Evolutionary conservation across 139 green algal species (phyloP), one percentile per base, ranked within the genome.

Genomic region (Edaphochlamys debaryana): DNA sequence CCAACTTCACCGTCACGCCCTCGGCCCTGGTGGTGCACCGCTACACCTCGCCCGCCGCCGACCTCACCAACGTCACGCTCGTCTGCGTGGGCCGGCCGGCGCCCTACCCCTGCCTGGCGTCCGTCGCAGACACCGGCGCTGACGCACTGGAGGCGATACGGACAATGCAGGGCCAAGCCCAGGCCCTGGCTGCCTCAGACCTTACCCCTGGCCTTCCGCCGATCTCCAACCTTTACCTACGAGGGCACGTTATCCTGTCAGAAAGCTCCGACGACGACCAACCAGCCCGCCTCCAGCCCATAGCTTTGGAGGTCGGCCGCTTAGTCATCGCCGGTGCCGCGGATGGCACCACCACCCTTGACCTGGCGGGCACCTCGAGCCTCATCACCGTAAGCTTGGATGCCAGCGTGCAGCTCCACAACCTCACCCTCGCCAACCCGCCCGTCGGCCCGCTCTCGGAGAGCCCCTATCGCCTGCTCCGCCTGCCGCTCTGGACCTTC

Each of bases 1-100:
- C 45, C 34, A 78, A 66, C 36, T 78, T 78, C 70, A 78, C 19
- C 23, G n/a, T 78, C 40, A 23, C 38, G 19, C 29, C 32, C 32
- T 11, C 4, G 1, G 48, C 70, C 8, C 45, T 78, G 5, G 50
- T 29, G 2, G 70, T 78, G 13, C 34, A 41, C 70, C 48, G 34
- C 7, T 29, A 67, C 27, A 30, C 48, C 4, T 48, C 70, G 6
- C 48, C 45, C 32, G n/a, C 2, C 15, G 42, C 70, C 34, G 11
- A 45, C 29, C 22, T 78, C 30, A 32, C n/a, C 42, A 66, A 78
- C 42, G 45, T 78, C 30, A 19, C 27, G 7, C 70, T 64, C 11
- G 7, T 19, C 38, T 78, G 45, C 48, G 34, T 15, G 19, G 70
- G 23, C 22, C 45, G 34, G 3, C 32, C 34, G 17, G 9, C 19